A percentile compares a stretch with the other conserved stretches of the same genome.
These are phyloP conservation scores for Colletotrichum lentis DNA, from an alignment of 2,329 filamentous ascomycete species.

Conservation along the genomic window DNA sequence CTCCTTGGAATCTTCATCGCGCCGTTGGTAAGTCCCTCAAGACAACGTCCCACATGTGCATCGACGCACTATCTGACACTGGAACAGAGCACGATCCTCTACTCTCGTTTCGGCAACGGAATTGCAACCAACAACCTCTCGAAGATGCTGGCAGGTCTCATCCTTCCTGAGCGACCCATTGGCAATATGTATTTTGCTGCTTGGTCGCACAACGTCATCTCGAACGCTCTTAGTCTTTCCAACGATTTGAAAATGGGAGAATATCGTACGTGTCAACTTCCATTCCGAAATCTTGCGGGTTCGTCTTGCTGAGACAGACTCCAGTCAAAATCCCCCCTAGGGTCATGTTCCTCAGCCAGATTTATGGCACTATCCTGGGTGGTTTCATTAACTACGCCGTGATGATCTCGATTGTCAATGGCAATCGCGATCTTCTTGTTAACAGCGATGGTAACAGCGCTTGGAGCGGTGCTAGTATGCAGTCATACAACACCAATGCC, in stretches of 20 bases:
- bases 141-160: conserved; percentile 63
- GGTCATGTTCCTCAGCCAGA: conserved; percentile 63
- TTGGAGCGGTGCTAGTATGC: conserved; percentile 63
- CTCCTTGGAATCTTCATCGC: conserved; percentile 57
- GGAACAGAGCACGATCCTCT: conserved; percentile 58
- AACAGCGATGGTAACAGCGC: conserved; percentile 56
- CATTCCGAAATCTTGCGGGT: rapidly evolving
- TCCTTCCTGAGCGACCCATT: conserved; percentile 59
- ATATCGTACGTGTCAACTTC: conserved; percentile 55
- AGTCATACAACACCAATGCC: conserved; percentile 58
- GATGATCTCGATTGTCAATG: conserved; percentile 62
- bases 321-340: conserved; percentile 64
- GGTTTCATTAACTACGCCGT: conserved; percentile 63
- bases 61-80: conserved; percentile 22
- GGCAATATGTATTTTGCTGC: conserved; percentile 67
- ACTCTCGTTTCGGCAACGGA: conserved; percentile 62
- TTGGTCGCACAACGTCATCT: conserved; percentile 66
- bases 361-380: conserved; percentile 64
- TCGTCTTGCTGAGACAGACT: conserved; percentile 39
- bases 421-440: conserved; percentile 57
- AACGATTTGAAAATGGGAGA: conserved; percentile 67
- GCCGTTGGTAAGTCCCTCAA: conserved; percentile 52
- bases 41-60: neutral
- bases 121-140: conserved; percentile 67
- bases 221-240: conserved; percentile 58